These are phyloP conservation scores for Rhizopus delemar DNA, from an alignment of 371 early-diverging fungal species.

Conservation along the genomic window DNA sequence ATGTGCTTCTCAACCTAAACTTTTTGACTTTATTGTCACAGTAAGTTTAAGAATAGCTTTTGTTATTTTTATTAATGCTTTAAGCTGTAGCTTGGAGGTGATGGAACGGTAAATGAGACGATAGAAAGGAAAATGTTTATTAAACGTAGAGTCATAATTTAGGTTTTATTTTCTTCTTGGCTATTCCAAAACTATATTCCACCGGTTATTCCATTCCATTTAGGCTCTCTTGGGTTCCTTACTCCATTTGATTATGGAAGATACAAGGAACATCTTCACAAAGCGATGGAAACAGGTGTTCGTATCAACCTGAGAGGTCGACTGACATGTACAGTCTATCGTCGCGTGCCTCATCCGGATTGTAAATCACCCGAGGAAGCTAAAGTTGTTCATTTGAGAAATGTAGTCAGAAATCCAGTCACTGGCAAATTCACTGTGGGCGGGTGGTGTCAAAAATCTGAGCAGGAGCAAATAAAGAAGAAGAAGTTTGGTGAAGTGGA, in stretches of 20 bases:
- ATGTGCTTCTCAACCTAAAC: constrained; percentile 65
- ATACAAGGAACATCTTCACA: constrained; percentile 57
- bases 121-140: no score
- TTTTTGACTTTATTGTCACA: constrained; percentile 80
- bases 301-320: constrained; percentile 90
- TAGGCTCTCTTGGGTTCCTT: constrained; percentile 90
- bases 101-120: constrained; percentile 74
- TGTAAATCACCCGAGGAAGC: constrained; percentile 21
- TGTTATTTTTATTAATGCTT: not conserved
- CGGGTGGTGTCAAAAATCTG: constrained; percentile 37
- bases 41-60: constrained; percentile 35
- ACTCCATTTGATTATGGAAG: constrained; percentile 82
- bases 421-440: constrained; percentile 53
- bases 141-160: constrained; percentile 23
- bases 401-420: constrained; percentile 42
- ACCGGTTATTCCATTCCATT: constrained; percentile 89
- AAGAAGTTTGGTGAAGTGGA: constrained; percentile 52
- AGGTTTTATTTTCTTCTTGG: constrained; percentile 86
- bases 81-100: constrained; percentile 72
- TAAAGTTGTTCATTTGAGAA: constrained; percentile 32
- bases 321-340: constrained; percentile 81
- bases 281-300: constrained; percentile 70
- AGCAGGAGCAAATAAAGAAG: not conserved
- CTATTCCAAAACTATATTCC: constrained; percentile 89
- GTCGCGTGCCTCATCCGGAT: constrained; percentile 44